Evolutionary conservation across 768 basidiomycete genomes (phyloP), one percentile per base, ranked within the genome.

Genomic region (Boletus subparvulus): DNA sequence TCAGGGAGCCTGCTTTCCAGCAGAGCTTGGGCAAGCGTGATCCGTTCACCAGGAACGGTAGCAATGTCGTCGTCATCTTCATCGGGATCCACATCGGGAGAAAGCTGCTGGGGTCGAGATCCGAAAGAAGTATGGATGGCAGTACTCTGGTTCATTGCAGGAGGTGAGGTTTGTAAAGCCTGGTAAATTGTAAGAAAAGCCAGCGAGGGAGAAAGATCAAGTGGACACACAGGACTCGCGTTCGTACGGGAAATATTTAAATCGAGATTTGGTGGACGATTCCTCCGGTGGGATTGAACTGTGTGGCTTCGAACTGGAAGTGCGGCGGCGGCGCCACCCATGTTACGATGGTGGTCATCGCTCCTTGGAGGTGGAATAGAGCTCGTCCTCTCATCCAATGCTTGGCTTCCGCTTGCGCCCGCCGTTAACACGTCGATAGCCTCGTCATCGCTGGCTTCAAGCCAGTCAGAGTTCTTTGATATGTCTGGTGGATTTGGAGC

Each of bases 351-450:
- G 48, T 56, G 50, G 42, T 65, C 44, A 48, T 74, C 62, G 37
- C 62, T 60, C 52, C 73, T 75, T 47, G 68, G 66, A 32, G 70
- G 48, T 64, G 63, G 66, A 8, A 76, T 67, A 40, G 74, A 71
- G 66, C 91, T 92, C 0, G 91, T 94, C 28, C 91, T 83, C 70
- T 94, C 91, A 64, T 94, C 91, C 48, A 93, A 68, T 14, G 86
- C 85, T 65, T 87, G 88, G 63, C 89, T 87, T 9, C 92, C 91
- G 57, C 88, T 90, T 14, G 89, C 78, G 12, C 85, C 91, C 17
- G 92, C 90, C 1, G 92, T 88, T 33, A 92, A 82, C 41, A 90
- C 74, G 63, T 91, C 84, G 52, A 94, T 90, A 14, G 90, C 92
- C 69, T 94, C 92, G 52, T 94, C 92, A 59, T 94, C 92, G 62